Conservation (phyloP, 768 basidiomycete species). For the Candolleomyces efflorescens region DNA sequence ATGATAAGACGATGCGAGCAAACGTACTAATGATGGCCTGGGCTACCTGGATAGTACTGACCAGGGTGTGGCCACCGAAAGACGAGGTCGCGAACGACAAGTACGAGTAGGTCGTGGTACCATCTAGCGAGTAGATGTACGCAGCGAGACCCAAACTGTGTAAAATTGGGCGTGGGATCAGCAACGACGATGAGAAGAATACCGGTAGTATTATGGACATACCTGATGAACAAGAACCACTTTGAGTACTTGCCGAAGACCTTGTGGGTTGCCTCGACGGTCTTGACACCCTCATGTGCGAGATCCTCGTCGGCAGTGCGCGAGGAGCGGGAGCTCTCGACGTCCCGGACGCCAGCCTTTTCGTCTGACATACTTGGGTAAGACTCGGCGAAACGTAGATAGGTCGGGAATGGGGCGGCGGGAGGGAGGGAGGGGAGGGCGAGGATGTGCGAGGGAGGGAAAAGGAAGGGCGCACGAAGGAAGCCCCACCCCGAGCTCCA, state of each 20-base stretch:
- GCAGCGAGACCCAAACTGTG: constrained; percentile 59
- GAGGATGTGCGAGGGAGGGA: not conserved
- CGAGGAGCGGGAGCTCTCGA: constrained; percentile 8
- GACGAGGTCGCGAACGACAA: constrained; percentile 52
- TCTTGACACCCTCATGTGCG: constrained; percentile 37
- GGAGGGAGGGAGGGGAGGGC: not conserved
- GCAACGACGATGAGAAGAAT: too few species aligned
- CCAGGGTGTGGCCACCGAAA: constrained; percentile 49
- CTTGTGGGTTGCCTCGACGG: constrained; percentile 47
- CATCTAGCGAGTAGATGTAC: constrained; percentile 75
- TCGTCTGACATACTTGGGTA: constrained; percentile 8
- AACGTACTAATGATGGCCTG: constrained; percentile 51
- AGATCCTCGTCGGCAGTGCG: constrained; percentile 11
- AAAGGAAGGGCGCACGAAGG: not conserved
- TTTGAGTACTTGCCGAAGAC: constrained; percentile 51
- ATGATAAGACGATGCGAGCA: not conserved
- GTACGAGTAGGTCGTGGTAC: constrained; percentile 65
- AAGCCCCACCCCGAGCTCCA: too few species aligned
- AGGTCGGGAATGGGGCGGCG: constrained; percentile 12
- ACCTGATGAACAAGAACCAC: constrained; percentile 62
- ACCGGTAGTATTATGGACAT: constrained; percentile 6
- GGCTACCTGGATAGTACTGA: constrained; percentile 51
- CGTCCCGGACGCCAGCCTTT: constrained; percentile 11
- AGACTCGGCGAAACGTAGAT: too few species aligned
- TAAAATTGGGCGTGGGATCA: not conserved